These are phyloP conservation scores for Chaetomium fimeti DNA, from an alignment of 495 filamentous ascomycete genomes.

Conservation along the genomic window DNA sequence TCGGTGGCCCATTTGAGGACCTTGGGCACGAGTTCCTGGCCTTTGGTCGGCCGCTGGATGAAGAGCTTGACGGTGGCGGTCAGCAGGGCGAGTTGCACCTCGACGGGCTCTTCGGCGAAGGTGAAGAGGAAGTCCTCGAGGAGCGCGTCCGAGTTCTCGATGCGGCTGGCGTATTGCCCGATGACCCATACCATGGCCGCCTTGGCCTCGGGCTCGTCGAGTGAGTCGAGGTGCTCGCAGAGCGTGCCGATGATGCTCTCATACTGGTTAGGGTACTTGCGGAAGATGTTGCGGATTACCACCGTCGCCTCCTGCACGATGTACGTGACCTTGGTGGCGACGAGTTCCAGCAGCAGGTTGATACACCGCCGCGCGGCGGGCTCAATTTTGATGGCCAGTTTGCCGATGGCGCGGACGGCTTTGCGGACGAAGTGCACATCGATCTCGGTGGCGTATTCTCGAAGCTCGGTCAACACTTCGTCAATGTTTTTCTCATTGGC, in stretches of 20 bases:
- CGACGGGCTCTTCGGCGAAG: constrained; percentile 89
- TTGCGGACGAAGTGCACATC: constrained; percentile 99
- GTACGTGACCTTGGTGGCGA: constrained; percentile 98
- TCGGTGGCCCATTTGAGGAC: constrained; percentile 99
- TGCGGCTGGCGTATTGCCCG: constrained; percentile 93
- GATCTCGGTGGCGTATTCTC: constrained; percentile 98
- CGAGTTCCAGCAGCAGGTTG: constrained; percentile 85
- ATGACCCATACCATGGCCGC: constrained; percentile 99
- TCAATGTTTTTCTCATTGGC: constrained; percentile 95
- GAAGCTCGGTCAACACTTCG: constrained; percentile 88
- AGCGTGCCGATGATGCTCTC: constrained; percentile 94
- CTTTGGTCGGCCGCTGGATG: constrained; percentile 94
- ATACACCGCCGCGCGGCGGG: constrained; percentile 88
- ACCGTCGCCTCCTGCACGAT: constrained; percentile 99
- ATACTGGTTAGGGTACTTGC: constrained; percentile 98
- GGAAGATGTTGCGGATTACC: constrained; percentile 98
- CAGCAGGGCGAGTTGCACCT: constrained; percentile 91
- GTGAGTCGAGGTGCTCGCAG: constrained; percentile 92
- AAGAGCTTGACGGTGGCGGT: constrained; percentile 98
- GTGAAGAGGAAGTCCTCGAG: constrained; percentile 93
- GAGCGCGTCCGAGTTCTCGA: constrained; percentile 90
- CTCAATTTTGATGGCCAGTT: constrained; percentile 98
- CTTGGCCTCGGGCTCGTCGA: constrained; percentile 99
- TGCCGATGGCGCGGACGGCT: constrained; percentile 94
- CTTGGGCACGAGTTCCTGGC: constrained; percentile 88